Evolutionary conservation across 345 rosid genomes (phyloP).

Genomic region (Passiflora organensis): DNA sequence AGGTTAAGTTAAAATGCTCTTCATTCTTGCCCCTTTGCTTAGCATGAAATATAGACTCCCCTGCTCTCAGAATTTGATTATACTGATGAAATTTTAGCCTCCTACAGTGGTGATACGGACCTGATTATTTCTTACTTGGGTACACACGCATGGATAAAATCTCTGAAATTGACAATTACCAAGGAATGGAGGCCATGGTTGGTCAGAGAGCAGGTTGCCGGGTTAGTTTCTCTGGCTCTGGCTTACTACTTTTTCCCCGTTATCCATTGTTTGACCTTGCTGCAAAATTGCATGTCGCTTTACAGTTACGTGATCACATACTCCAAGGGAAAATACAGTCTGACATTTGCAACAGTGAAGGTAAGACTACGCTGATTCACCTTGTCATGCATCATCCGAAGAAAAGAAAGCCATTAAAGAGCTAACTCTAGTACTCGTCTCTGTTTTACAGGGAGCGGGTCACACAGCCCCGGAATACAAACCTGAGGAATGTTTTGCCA

Average conservation of each 20-base stretch:
- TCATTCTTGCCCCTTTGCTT: too few relatives aligned
- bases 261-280: too few relatives aligned
- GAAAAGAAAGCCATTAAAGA: too few relatives aligned
- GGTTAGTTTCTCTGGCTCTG: constrained; percentile 25
- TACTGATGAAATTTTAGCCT: too few relatives aligned
- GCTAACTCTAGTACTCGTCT: background rate
- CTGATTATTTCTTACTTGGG: constrained; percentile 28
- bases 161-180: constrained; percentile 20
- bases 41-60: too few relatives aligned
- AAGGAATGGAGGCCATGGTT: constrained; percentile 33
- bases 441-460: constrained; percentile 22
- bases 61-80: too few relatives aligned
- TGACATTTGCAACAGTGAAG: constrained; percentile 28
- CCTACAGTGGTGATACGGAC: constrained; percentile 35
- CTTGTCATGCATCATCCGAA: too few relatives aligned
- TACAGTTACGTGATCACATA: constrained; percentile 4
- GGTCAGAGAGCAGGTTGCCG: constrained; percentile 29
- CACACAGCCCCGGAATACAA: constrained; percentile 29
- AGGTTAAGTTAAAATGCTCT: too few relatives aligned
- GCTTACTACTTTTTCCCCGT: background rate
- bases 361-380: constrained; percentile 5
- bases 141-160: constrained; percentile 24
- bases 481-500: constrained; percentile 22
- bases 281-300: background rate
- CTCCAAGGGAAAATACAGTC: background rate